phyloP scores from a whole-genome alignment of 441 rosid genomes.

The Dalechampia spathulata region DNA sequence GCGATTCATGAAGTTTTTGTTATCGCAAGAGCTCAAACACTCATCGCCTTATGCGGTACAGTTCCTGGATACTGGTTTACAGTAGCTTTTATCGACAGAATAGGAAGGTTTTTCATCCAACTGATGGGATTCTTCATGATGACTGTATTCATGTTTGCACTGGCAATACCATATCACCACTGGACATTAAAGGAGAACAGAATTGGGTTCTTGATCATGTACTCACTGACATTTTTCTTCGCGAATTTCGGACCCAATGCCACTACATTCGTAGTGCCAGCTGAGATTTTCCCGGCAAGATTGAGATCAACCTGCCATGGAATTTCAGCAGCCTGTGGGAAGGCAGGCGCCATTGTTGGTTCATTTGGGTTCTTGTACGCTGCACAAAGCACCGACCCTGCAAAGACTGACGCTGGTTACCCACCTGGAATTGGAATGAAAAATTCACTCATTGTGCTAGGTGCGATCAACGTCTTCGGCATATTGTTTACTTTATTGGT shows the following conservation, averaged over 20 bases:
- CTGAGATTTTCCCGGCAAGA: conserved; percentile 88
- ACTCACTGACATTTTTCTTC: conserved; percentile 72
- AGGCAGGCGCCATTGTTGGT: conserved; percentile 68
- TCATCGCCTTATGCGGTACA: conserved; percentile 65
- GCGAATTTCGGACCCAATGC: conserved; percentile 84
- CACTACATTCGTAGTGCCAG: conserved; percentile 76
- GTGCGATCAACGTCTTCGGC: conserved; percentile 44
- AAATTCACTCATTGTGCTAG: conserved; percentile 56
- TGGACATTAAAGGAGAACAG: conserved; percentile 56
- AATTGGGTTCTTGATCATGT: conserved; percentile 52
- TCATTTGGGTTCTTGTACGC: conserved; percentile 71
- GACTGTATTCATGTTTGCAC: conserved; percentile 71
- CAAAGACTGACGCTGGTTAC: conserved; percentile 65
- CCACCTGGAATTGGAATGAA: conserved; percentile 65
- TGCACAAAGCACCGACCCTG: conserved; percentile 52
- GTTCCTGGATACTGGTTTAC: conserved; percentile 86
- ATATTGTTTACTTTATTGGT: conserved; percentile 56
- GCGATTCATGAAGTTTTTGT: conserved; percentile 58
- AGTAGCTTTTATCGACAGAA: conserved; percentile 48
- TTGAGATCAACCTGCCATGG: conserved; percentile 80
- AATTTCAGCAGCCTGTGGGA: conserved; percentile 69
- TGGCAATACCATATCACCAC: conserved; percentile 64
- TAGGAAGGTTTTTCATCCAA: conserved; percentile 64
- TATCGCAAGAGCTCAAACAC: conserved; percentile 62
- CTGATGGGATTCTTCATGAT: conserved; percentile 83